Percentiles rank a stretch among this genome's conserved stretches.
Conservation (phyloP, 2,329 filamentous ascomycete species). For the Cucurbitaria berberidis region DNA sequence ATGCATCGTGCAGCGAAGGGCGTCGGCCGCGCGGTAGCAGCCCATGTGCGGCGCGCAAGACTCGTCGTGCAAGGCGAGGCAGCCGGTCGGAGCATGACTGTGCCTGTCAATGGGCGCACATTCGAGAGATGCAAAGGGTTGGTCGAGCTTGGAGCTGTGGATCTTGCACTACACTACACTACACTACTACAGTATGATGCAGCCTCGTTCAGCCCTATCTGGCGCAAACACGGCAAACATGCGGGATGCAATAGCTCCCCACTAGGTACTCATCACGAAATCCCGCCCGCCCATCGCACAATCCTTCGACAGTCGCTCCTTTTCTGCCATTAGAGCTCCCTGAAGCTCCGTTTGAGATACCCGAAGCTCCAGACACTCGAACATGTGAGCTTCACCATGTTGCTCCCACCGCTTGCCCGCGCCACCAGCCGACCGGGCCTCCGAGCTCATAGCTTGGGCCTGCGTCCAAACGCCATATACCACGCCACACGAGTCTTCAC, state of each 20-base stretch:
- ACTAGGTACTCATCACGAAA: slow-evolving; percentile 8
- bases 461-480: slow-evolving; percentile 27
- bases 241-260: slow-evolving; percentile 5
- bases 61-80: slow-evolving; percentile 35
- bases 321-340: slow-evolving; percentile 9
- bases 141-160: slow-evolving; percentile 13
- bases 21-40: slow-evolving; percentile 14
- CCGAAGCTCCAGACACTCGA: slow-evolving; percentile 6
- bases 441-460: slow-evolving; percentile 21
- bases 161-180: too few species aligned
- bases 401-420: slow-evolving; percentile 45
- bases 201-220: slow-evolving; percentile 1
- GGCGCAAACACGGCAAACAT: slow-evolving; percentile 10
- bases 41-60: slow-evolving; percentile 24
- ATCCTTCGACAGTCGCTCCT: slow-evolving; percentile 11
- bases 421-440: slow-evolving; percentile 39
- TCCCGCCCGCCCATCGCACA: slow-evolving; percentile 12
- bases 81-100: slow-evolving; percentile 41
- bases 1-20: slow-evolving; percentile 46
- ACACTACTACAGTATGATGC: too few species aligned
- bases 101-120: slow-evolving; percentile 33
- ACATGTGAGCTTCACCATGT: slow-evolving; percentile 40
- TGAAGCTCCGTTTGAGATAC: slow-evolving; percentile 2
- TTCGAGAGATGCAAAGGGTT: slow-evolving; percentile 4
- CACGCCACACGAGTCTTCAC: slow-evolving; percentile 51